Conservation (phyloP, 139 green algal genomes). For the Ettlia oleoabundans region DNA sequence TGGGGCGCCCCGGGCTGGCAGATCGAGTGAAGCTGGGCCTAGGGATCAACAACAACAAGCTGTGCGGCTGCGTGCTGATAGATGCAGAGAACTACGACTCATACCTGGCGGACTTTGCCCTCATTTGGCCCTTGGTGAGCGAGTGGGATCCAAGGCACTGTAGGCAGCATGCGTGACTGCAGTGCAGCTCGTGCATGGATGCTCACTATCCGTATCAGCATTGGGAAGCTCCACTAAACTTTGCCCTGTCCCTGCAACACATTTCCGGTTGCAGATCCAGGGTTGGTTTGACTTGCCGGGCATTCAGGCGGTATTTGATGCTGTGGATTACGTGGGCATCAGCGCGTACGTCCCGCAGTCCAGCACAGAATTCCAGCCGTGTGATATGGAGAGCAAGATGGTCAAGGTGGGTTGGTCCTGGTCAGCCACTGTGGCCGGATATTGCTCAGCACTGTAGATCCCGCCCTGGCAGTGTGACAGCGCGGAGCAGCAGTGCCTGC, state of each 20-base stretch:
- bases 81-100: slow-evolving; percentile 21
- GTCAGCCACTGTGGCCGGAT: background rate
- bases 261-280: background rate
- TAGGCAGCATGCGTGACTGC: no score
- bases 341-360: background rate
- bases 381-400: slow-evolving; percentile 30
- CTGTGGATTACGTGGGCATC: slow-evolving; percentile 25
- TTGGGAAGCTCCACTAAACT: no score
- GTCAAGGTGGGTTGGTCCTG: background rate
- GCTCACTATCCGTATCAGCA: no score
- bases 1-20: background rate
- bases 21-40: slow-evolving; percentile 9
- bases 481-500: no score
- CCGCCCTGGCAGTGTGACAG: no score
- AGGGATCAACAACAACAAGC: slow-evolving; percentile 37
- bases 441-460: no score
- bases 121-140: slow-evolving; percentile 12
- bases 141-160: no score
- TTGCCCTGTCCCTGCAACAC: no score
- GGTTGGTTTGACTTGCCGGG: slow-evolving; percentile 17
- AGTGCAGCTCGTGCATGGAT: no score
- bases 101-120: slow-evolving; percentile 11
- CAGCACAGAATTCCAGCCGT: background rate
- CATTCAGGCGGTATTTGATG: slow-evolving; percentile 10
- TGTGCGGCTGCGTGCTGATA: slow-evolving; percentile 23